Evolutionary conservation across 1,284 basidiomycete genomes (phyloP), one percentile per base, ranked within the genome.

Genomic region (Sanghuangporus sanghuang): DNA sequence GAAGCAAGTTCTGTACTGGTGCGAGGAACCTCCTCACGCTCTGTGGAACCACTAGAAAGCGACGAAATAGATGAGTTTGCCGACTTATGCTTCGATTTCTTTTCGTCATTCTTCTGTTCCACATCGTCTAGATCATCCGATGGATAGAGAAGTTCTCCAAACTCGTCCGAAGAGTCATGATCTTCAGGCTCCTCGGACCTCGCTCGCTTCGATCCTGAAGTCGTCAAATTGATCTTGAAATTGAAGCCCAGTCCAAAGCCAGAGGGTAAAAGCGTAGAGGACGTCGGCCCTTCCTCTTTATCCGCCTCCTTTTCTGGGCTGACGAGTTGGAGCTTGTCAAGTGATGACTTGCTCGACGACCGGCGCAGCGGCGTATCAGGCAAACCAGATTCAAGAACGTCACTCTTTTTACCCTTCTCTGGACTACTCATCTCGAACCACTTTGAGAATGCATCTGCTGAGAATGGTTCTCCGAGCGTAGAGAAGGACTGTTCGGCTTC

Each of bases 291-390:
- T 23, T 38, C 48, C 48, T 23, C n/a, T 38, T 49, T 50, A 8
- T 21, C 57, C 12, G 48, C 39, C 38, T 23, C n/a, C 32, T 49
- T 57, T 5, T 21, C 57, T 1, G 58, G n/a, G n/a, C 18, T 27
- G 12, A 54, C 32, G 18, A 52, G 58, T 38, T 49, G 58, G 2
- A 63, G 38, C 23, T 61, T 27, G 18, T 57, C 58, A 18, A 61
- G 36, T 9, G 53, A 6, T 18, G 58, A 63, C 9, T n/a, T 36
- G 38, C 42, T 53, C 21, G 54, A 44, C 6, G 64, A 58, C n/a
- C 58, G 56, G 35, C 57, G 56, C n/a, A 66, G 49, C 14, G 65
- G 65, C 3, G 65, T 63, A 27, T 66, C 65, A 38, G 62, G 65
- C 27, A 60, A 63, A 21, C 23, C 44, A 23, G 55, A 27, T n/a